Evolutionary conservation across 495 filamentous ascomycete species (phyloP), one percentile per base, ranked within the genome.

Genomic region (Lepidopterella palustris): DNA sequence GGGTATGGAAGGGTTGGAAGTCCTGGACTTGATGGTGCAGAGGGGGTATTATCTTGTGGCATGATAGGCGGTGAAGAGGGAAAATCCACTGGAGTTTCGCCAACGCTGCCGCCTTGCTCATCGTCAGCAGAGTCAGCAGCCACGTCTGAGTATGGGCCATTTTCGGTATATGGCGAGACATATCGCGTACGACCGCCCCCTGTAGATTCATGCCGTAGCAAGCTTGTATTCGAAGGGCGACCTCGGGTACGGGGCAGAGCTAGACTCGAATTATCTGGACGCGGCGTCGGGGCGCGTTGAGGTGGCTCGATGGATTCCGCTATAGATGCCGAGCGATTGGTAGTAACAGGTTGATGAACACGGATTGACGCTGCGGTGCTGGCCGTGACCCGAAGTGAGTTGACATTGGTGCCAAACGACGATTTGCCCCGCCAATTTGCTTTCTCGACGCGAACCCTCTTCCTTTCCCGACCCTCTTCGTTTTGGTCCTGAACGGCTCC

Each of bases 331-430:
- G 78, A 77, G 39, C 81, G 81, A 28, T 82, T 82, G 20, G 81
- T 71, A 6, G 85, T 80, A 28, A 88, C 81, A 6, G 90, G 91
- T 55, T 88, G 81, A 72, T 95, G 87, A 45, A 86, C 84, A n/a
- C 90, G 88, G 57, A 96, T 79, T 6, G 91, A 95, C 18, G 88
- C 88, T 28, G 90, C 83, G 15, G 89, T 92, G 70, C 89, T 93
- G 20, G 91, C 91, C 62, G 87, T 84, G 10, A 95, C 89, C 55
- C 91, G 80, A n/a, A 96, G 76, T 5, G 90, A 95, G 35, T 89
- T 87, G 20, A 84, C 80, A 48, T 83, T 84, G 26, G 81, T 77
- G 42, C 84, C 87, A 66, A 93, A 83, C 5, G 86, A 80, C 5
- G 83, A 79, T 47, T 83, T 85, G 27, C 81, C 82, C 39, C 79